Conservation (phyloP, 495 filamentous ascomycete species). For the Penicillium bialowiezense region DNA sequence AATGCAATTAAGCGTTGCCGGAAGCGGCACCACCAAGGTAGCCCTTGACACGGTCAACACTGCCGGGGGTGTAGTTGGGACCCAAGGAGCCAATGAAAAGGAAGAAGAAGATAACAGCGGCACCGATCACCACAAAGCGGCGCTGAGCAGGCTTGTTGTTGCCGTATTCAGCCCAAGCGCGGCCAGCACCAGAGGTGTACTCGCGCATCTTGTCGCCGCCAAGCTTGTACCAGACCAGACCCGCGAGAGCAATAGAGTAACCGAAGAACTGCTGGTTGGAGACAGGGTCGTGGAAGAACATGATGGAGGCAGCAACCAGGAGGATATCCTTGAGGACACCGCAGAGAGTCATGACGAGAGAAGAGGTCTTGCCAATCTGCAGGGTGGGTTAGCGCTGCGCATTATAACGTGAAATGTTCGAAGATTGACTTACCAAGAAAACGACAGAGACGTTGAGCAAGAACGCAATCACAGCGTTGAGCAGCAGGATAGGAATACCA, state of each 20-base stretch:
- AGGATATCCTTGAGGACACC: conserved; percentile 99
- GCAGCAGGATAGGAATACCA: conserved; percentile 69
- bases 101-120: conserved; percentile 61
- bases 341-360: conserved; percentile 93
- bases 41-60: conserved; percentile 39
- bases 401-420: too few relatives aligned
- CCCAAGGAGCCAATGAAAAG: conserved; percentile 63
- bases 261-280: conserved; percentile 81
- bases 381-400: conserved; percentile 4
- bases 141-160: conserved; percentile 67
- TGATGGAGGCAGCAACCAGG: conserved; percentile 83
- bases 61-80: conserved; percentile 43
- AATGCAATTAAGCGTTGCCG: conserved; percentile 32
- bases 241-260: conserved; percentile 81
- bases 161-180: conserved; percentile 85
- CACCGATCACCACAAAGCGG: conserved; percentile 68
- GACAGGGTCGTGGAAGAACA: conserved; percentile 84
- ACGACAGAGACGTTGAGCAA: conserved; percentile 90
- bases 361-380: conserved; percentile 96
- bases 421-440: conserved; percentile 80
- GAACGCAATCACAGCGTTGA: conserved; percentile 83
- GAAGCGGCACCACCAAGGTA: conserved; percentile 41
- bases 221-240: conserved; percentile 93
- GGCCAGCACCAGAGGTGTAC: conserved; percentile 63
- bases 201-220: conserved; percentile 81